Percentiles rank a stretch among this genome's conserved stretches.
Evolutionary conservation across 345 rosid genomes (phyloP).

Genomic region (Camelina hispida): DNA sequence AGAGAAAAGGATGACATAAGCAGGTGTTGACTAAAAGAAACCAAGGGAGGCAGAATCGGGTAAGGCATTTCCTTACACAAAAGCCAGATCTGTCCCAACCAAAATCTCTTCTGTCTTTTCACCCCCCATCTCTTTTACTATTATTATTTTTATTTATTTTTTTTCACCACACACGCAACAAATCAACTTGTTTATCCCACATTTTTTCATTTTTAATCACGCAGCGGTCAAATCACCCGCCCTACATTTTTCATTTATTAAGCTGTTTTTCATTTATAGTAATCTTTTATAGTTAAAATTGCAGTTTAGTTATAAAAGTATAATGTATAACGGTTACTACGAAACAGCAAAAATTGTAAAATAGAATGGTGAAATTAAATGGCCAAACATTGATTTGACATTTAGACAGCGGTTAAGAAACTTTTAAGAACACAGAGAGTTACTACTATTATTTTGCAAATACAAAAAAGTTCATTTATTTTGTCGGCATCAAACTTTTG

Average conservation of each 20-base stretch:
- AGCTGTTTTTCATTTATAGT: neutral
- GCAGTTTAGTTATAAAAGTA: too few relatives aligned
- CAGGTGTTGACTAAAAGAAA: slow-evolving; percentile 36
- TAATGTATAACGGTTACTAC: too few relatives aligned
- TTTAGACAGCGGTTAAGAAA: neutral
- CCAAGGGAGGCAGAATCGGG: slow-evolving; percentile 31
- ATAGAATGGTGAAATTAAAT: neutral
- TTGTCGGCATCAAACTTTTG: neutral
- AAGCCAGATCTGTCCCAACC: slow-evolving; percentile 43
- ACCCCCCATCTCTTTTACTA: neutral
- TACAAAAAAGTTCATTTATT: neutral
- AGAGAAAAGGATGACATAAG: slow-evolving; percentile 33
- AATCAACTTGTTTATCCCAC: slow-evolving; percentile 8
- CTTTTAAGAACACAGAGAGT: neutral
- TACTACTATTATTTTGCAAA: neutral
- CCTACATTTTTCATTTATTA: slow-evolving; percentile 21
- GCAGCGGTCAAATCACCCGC: slow-evolving; percentile 39
- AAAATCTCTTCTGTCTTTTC: slow-evolving; percentile 46
- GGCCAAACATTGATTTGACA: neutral
- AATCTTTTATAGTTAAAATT: too few relatives aligned
- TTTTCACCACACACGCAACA: slow-evolving; percentile 17
- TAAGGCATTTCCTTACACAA: slow-evolving; percentile 35
- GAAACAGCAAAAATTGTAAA: neutral
- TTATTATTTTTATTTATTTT: neutral
- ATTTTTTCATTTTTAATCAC: slow-evolving; percentile 4